These are phyloP conservation scores for Botryotinia globosa DNA, from an alignment of 2,329 filamentous ascomycete species.

Conservation along the genomic window DNA sequence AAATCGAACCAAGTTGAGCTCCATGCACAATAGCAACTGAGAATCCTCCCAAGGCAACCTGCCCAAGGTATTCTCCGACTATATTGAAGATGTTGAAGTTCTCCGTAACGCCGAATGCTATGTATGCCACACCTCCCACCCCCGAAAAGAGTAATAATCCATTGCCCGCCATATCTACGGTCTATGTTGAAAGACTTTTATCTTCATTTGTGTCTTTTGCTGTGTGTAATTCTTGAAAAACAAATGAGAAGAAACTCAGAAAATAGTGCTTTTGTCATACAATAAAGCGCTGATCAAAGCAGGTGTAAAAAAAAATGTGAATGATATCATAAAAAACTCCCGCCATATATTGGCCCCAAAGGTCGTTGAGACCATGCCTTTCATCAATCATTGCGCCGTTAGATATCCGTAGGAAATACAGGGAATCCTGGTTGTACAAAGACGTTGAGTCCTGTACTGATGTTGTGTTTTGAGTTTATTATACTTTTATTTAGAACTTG, in stretches of 20 bases:
- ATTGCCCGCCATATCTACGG: constrained; percentile 34
- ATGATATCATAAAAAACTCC: constrained; percentile 29
- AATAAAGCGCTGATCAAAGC: constrained; percentile 22
- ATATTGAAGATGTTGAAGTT: constrained; percentile 41
- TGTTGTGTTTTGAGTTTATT: constrained; percentile 28
- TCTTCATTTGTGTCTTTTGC: constrained; percentile 28
- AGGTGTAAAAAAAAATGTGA: constrained; percentile 22
- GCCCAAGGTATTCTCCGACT: constrained; percentile 26
- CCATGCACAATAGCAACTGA: constrained; percentile 18
- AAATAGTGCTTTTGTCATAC: constrained; percentile 11
- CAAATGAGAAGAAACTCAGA: not conserved
- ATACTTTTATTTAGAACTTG: constrained; percentile 66
- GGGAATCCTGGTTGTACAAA: constrained; percentile 27
- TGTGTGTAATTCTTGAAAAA: constrained; percentile 1
- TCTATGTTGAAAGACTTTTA: constrained; percentile 43
- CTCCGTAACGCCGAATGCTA: constrained; percentile 40
- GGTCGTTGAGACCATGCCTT: constrained; percentile 40
- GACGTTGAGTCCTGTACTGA: constrained; percentile 39
- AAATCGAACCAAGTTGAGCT: not conserved
- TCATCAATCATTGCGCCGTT: constrained; percentile 39
- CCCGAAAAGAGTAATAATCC: constrained; percentile 11
- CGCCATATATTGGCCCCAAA: constrained; percentile 28
- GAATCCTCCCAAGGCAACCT: not conserved
- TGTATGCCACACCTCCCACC: constrained; percentile 33
- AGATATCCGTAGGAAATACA: constrained; percentile 34